Evolutionary conservation across 176 grass and related monocot species (phyloP).

Genomic region (Raddia distichophylla): DNA sequence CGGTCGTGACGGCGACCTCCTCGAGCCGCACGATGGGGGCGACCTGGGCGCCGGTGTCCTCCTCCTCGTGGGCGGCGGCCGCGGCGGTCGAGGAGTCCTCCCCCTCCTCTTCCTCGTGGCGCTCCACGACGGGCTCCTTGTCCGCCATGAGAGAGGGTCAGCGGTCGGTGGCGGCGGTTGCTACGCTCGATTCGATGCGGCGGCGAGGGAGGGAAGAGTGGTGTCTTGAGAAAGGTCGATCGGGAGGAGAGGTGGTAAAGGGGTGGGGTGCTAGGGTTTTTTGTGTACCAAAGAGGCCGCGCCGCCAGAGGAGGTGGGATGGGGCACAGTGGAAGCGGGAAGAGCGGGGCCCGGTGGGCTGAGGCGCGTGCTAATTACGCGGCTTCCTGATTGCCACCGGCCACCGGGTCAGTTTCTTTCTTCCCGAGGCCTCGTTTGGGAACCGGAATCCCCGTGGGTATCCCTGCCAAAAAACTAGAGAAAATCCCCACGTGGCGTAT

Average conservation of each 20-base stretch:
- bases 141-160: constrained; percentile 42
- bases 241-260: background rate
- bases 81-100: constrained; percentile 34
- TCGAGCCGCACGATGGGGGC: constrained; percentile 67
- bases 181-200: constrained; percentile 7
- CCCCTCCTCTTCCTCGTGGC: constrained; percentile 26
- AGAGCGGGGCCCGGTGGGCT: background rate
- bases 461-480: too few species aligned
- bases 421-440: too few species aligned
- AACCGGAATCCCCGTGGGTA: too few species aligned
- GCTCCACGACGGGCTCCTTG: constrained; percentile 53
- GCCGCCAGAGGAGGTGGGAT: constrained; percentile 25
- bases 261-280: constrained; percentile 50
- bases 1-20: constrained; percentile 66
- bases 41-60: constrained; percentile 79
- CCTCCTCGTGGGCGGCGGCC: constrained; percentile 56
- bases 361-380: background rate
- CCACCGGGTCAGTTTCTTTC: background rate
- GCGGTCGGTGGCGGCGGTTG: background rate
- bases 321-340: constrained; percentile 6
- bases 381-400: background rate
- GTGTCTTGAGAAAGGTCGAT: constrained; percentile 6
- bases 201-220: background rate
- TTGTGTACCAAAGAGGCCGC: background rate
- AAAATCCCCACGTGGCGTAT: too few species aligned